Conservation (phyloP, 371 early-diverging fungal species). For the Actinomucor elegans region DNA sequence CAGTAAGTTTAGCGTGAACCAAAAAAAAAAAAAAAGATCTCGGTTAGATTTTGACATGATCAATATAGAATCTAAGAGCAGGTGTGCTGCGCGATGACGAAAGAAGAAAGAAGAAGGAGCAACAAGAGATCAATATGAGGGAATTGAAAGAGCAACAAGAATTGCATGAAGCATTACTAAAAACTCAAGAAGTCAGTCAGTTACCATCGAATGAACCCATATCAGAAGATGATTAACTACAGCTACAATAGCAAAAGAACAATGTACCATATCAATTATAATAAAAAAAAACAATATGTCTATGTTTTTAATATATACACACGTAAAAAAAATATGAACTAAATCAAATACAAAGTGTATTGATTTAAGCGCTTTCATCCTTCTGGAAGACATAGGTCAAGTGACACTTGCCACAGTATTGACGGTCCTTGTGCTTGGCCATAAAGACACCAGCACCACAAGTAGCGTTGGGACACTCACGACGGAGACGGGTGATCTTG, state of each 20-base stretch:
- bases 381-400: conserved; percentile 57
- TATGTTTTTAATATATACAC: background rate
- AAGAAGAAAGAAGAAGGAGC: conserved; percentile 36
- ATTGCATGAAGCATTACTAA: conserved; percentile 43
- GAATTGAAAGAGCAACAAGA: conserved; percentile 50
- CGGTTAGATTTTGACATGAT: background rate
- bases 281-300: no score
- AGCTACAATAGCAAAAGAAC: no score
- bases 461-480: conserved; percentile 89
- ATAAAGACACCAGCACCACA: conserved; percentile 99
- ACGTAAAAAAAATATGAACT: conserved; percentile 1
- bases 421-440: conserved; percentile 95
- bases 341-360: background rate
- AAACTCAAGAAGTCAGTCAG: conserved; percentile 42
- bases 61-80: conserved; percentile 20
- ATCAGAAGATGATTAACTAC: conserved; percentile 28
- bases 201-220: conserved; percentile 37
- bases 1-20: conserved; percentile 21
- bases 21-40: background rate
- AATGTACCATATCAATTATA: no score
- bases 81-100: conserved; percentile 46
- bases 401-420: conserved; percentile 83
- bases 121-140: conserved; percentile 40
- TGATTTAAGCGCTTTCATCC: conserved; percentile 22
- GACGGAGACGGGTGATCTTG: conserved; percentile 95